Base-by-base conservation (phyloP, 1,139 yeast genomes). In the Magnusiomyces ingens region DNA sequence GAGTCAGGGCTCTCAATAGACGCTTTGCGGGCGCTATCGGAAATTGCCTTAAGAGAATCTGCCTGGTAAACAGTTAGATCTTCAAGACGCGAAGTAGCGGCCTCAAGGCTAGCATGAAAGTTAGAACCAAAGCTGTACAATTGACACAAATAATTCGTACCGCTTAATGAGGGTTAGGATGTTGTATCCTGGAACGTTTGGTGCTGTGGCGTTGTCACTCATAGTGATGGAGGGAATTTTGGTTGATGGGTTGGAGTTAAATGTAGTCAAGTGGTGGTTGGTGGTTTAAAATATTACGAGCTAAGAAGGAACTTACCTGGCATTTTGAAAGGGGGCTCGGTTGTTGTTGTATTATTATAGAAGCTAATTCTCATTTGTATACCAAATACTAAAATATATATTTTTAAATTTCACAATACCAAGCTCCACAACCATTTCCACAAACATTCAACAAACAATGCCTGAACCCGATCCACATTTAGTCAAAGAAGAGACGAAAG, bases 1-100 rank as follows among this genome's bases (percentile, higher is more conserved):
- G 44, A 15, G 22, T 41, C 13, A 12, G 13, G 44, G 44, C 22
- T 44, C 38, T 44, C 45, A 19, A 29, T 21, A 18, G 45, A 21
- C 5, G 10, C 32, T 8, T 26, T 13, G 26, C 45, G 29, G 56
- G 52, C 47, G 41, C 52, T 37, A 17, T n/a, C 29, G 19, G 48
- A 42, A 48, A 55, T 50, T 2, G 50, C 53, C 42, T 57, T 61
- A 41, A 66, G 54, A 6, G 66, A 59, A 49, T 79, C 84, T 59
- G 84, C 87, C 67, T 87, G 96, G 67, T 79, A 84, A 55, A 86
- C 79, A 22, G 95, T 86, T 54, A 90, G 82, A 69, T 90, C 96
- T 65, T 90, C 97, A 64, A 90, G 80, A 52, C 97, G 80, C 13
- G 96, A 85, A 13, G 97, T 89, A 43, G 97, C 97, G 17, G 95